Evolutionary conservation across 148 eudicot species (phyloP).

Genomic region (Cornus florida): DNA sequence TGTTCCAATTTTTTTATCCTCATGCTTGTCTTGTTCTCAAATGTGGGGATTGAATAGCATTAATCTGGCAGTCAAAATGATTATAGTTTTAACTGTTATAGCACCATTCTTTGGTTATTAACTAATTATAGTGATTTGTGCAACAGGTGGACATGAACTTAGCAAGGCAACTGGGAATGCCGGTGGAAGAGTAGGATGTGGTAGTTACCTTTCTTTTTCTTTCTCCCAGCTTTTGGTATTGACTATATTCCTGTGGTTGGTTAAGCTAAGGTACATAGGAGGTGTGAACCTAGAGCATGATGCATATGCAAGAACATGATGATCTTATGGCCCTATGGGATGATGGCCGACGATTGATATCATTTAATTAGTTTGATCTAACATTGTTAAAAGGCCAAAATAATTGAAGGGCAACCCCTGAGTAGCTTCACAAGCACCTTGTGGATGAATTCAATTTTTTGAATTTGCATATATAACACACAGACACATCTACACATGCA

Average conservation of each 20-base stretch:
- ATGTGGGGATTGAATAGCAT: neutral
- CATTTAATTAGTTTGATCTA: too few species aligned
- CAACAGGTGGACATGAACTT: conserved; percentile 86
- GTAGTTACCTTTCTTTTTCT: conserved; percentile 34
- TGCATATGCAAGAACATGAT: neutral
- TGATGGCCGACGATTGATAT: too few species aligned
- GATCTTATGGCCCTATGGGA: too few species aligned
- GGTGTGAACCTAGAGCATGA: neutral
- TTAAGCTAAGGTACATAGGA: conserved; percentile 1
- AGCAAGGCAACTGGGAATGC: conserved; percentile 96
- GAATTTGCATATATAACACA: too few species aligned
- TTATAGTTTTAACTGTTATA: neutral
- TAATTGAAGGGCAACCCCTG: too few species aligned
- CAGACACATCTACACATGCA: too few species aligned
- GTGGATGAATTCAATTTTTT: too few species aligned
- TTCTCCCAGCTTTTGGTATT: neutral
- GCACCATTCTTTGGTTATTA: neutral
- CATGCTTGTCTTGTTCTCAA: neutral
- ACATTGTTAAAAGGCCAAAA: too few species aligned
- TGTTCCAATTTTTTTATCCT: conserved; percentile 1
- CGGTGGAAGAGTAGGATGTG: conserved; percentile 89
- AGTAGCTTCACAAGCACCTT: too few species aligned
- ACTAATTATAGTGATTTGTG: conserved; percentile 22
- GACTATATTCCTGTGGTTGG: neutral
- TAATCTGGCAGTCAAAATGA: neutral